Evolutionary conservation across 768 basidiomycete genomes (phyloP).

Genomic region (Pholiota microspora): DNA sequence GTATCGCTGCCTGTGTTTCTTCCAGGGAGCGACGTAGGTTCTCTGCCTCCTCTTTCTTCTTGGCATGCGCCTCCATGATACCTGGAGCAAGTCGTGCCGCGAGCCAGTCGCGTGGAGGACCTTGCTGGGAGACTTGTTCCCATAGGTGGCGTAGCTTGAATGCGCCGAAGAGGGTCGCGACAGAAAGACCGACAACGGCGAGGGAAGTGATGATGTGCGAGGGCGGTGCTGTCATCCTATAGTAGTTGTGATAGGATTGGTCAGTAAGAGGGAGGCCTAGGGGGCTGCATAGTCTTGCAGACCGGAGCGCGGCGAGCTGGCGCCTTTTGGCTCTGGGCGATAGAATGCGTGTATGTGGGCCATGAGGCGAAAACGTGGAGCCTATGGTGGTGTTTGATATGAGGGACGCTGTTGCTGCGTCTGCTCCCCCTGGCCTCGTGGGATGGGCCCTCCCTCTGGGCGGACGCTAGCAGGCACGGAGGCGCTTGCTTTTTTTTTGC

Average conservation of each 20-base stretch:
- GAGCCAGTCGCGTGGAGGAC: neutral
- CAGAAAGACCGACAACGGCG: conserved; percentile 28
- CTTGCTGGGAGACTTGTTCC: conserved; percentile 16
- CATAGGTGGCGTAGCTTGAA: conserved; percentile 22
- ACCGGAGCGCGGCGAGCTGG: conserved; percentile 10
- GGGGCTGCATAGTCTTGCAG: conserved; percentile 13
- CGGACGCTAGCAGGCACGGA: neutral
- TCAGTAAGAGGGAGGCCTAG: conserved; percentile 12
- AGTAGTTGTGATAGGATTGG: conserved; percentile 4
- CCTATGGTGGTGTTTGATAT: conserved; percentile 15
- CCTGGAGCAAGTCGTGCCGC: neutral
- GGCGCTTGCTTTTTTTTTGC: neutral
- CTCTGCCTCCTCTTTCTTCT: conserved; percentile 8
- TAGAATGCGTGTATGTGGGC: conserved; percentile 13
- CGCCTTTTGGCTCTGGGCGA: conserved; percentile 11
- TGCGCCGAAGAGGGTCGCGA: conserved; percentile 27
- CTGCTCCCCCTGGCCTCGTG: conserved; percentile 23
- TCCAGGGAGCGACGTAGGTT: conserved; percentile 18
- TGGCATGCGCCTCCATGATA: conserved; percentile 12
- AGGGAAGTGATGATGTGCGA: conserved; percentile 20
- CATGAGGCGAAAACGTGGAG: conserved; percentile 37
- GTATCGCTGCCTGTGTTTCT: conserved; percentile 19
- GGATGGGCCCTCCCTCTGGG: conserved; percentile 5
- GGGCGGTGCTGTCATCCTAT: conserved; percentile 10
- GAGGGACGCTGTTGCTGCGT: conserved; percentile 6